phyloP scores from a whole-genome alignment of 208 protist species.

The Trichomonas tenax region DNA sequence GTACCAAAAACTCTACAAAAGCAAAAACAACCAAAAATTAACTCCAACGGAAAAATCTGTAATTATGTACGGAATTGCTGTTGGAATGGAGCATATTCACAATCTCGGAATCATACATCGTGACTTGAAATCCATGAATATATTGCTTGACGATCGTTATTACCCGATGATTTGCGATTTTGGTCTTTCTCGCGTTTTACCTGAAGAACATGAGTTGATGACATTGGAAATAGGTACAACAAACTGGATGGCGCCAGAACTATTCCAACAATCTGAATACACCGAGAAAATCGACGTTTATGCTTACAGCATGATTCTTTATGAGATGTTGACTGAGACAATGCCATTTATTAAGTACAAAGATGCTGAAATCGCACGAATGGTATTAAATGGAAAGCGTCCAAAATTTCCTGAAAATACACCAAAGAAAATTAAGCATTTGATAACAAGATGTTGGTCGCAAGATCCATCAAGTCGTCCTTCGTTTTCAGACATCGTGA shows the following conservation, averaged over 20 bases:
- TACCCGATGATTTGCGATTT: not conserved
- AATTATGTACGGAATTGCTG: constrained; percentile 34
- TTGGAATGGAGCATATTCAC: constrained; percentile 44
- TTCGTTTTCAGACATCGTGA: not conserved
- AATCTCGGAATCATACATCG: constrained; percentile 41
- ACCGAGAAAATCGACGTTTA: constrained; percentile 38
- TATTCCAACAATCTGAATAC: constrained; percentile 14
- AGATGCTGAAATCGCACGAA: not conserved
- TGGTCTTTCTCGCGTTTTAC: not conserved
- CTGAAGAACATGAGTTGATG: not conserved
- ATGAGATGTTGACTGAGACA: constrained; percentile 40
- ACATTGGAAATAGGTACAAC: not conserved
- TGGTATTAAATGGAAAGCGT: not conserved
- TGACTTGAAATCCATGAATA: constrained; percentile 42
- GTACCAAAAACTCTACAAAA: not conserved
- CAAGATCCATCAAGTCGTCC: not conserved
- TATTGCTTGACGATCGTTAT: constrained; percentile 28
- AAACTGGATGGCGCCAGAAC: not conserved
- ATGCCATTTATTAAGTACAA: constrained; percentile 24
- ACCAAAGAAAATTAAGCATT: not conserved
- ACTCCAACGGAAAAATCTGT: not conserved
- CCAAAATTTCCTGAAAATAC: not conserved
- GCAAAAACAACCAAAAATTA: not conserved
- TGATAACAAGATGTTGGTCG: not conserved
- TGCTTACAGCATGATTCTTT: constrained; percentile 41